Evolutionary conservation across 106 monocot genomes (phyloP), one percentile per base, ranked within the genome.

Genomic region (Dioscorea zingiberensis): DNA sequence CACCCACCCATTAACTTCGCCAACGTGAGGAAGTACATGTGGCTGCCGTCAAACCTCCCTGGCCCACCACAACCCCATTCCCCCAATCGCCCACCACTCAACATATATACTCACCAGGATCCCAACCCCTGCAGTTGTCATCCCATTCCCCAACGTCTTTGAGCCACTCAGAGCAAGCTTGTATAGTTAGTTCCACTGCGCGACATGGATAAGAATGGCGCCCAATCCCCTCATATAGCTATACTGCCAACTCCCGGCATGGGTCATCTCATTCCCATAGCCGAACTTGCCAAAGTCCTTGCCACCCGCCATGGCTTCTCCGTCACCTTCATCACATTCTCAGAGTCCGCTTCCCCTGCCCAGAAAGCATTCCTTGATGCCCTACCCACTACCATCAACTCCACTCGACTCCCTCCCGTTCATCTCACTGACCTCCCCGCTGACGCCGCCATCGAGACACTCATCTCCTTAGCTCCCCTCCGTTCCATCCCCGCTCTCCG

Each of bases 231-330:
- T 13, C 85, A 85, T 32, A 59, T 85, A 15, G 85, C 71, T 2
- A 57, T 85, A 13, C 54, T 85, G 14, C 59, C 81, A 15, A 78
- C 58, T 48, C 87, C 87, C 1, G 82, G 83, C 21, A 77, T 83
- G 27, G 87, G 87, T 21, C 87, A 83, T 67, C 53, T 87, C 26
- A 76, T 77, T 49, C 87, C 87, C 0, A 9, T 87, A 7, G 65
- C 32, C 22, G 70, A 76, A 73, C 68, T 87, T 23, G 83, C 76
- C n/a, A 76, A 71, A 54, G 59, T 61, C 23, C 63, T 87, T 47
- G 76, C 68, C 25, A 3, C 21, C 23, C 62, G 55, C 29, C 72
- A 78, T 49, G 67, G 66, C 21, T 69, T 88, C 74, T 29, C 64
- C n/a, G 74, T 71, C 68, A 84, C 84, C 38, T 16, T 88, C 58